These are phyloP conservation scores for Talaromyces trachyspermus DNA, from an alignment of 495 filamentous ascomycete species.

Conservation along the genomic window DNA sequence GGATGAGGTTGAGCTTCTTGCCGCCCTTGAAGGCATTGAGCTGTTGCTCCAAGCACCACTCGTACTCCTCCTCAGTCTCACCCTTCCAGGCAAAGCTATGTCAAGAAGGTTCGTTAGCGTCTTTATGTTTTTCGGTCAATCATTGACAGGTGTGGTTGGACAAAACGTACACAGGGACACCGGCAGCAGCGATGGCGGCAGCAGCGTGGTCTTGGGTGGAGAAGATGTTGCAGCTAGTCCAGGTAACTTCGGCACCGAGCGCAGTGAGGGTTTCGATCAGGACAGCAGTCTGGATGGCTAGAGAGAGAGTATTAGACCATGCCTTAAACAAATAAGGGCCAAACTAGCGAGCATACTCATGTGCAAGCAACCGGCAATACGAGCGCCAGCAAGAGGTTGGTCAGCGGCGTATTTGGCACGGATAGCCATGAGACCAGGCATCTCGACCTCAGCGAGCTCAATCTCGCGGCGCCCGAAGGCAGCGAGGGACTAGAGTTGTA, in stretches of 20 bases:
- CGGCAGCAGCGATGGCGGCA: conserved; percentile 88
- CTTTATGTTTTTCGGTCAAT: too few relatives aligned
- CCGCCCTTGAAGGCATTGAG: conserved; percentile 91
- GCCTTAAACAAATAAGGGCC: neutral
- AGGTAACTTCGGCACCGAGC: conserved; percentile 96
- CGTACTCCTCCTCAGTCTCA: conserved; percentile 99
- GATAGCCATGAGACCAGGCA: conserved; percentile 96
- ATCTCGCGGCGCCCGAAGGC: conserved; percentile 99
- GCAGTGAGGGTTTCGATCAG: conserved; percentile 93
- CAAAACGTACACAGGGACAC: conserved; percentile 71
- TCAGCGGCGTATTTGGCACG: conserved; percentile 82
- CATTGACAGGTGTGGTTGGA: too few relatives aligned
- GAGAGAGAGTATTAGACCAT: conserved; percentile 13
- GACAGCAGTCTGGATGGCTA: conserved; percentile 96
- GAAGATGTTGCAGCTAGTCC: conserved; percentile 98
- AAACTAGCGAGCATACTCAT: conserved; percentile 64
- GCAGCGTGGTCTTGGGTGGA: conserved; percentile 98
- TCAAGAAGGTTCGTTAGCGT: conserved; percentile 12
- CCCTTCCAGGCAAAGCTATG: conserved; percentile 95
- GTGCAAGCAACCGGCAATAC: conserved; percentile 96
- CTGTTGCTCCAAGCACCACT: conserved; percentile 99
- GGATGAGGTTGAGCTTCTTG: conserved; percentile 95
- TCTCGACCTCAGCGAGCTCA: conserved; percentile 96
- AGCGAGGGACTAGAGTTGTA: conserved; percentile 59
- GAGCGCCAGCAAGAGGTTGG: conserved; percentile 85